Evolutionary conservation across 2,329 filamentous ascomycete species (phyloP).

Genomic region (Gremmenia infestans): DNA sequence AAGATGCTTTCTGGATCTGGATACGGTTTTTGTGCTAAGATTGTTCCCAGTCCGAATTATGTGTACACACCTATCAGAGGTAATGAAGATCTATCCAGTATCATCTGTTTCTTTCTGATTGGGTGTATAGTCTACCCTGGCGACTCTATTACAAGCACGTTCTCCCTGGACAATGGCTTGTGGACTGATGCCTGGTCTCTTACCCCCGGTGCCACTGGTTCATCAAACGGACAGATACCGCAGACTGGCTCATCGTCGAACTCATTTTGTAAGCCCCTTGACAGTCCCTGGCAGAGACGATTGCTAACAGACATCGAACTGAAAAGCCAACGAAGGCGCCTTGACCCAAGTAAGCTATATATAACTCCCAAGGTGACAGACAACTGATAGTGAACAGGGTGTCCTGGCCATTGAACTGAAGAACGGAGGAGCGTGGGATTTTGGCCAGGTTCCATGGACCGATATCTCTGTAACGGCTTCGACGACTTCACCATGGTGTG

Average conservation of each 20-base stretch:
- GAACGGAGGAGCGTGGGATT: conserved; percentile 17
- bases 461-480: conserved; percentile 16
- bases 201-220: conserved; percentile 10
- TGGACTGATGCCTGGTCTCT: conserved; percentile 21
- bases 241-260: conserved; percentile 16
- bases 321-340: conserved; percentile 7
- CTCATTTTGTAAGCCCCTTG: conserved; percentile 10
- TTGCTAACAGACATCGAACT: not conserved
- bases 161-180: conserved; percentile 11
- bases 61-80: conserved; percentile 12
- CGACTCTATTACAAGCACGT: conserved; percentile 19
- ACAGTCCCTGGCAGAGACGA: not conserved
- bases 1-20: not conserved
- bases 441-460: conserved; percentile 18
- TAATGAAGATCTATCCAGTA: not conserved
- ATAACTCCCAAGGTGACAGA: not conserved
- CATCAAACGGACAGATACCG: conserved; percentile 9
- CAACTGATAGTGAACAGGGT: conserved; percentile 4
- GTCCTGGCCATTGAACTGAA: conserved; percentile 16
- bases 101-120: not conserved
- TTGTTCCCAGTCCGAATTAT: conserved; percentile 13
- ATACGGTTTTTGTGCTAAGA: not conserved
- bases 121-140: conserved; percentile 17
- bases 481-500: conserved; percentile 9
- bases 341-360: conserved; percentile 6